These are phyloP conservation scores for Starmerella potacharoeniae DNA, from an alignment of 805 yeast genomes.

Conservation along the genomic window DNA sequence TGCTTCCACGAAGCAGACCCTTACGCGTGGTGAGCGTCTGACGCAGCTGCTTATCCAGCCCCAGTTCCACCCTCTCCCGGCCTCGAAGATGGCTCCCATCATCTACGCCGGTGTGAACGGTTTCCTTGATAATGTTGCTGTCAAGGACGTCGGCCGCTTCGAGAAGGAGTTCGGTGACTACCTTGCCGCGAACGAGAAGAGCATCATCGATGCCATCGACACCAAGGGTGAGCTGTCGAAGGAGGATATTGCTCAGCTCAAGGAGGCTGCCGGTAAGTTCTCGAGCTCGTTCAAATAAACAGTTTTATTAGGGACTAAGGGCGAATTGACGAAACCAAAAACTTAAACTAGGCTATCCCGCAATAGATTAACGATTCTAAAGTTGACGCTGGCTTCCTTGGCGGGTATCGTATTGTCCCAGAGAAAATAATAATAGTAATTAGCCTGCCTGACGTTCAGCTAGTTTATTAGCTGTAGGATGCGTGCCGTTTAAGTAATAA, in stretches of 20 bases:
- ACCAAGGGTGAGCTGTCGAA: slow-evolving; percentile 82
- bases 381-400: neutral
- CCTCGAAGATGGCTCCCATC: slow-evolving; percentile 98
- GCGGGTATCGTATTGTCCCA: too few relatives aligned
- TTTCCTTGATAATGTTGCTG: slow-evolving; percentile 78
- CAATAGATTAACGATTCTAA: slow-evolving; percentile 4
- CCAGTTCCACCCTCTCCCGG: slow-evolving; percentile 93
- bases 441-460: too few relatives aligned
- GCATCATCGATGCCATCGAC: slow-evolving; percentile 71
- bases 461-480: too few relatives aligned
- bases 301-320: neutral
- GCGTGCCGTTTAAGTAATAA: too few relatives aligned
- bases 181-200: slow-evolving; percentile 83
- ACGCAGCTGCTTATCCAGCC: slow-evolving; percentile 97
- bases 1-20: slow-evolving; percentile 98
- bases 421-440: too few relatives aligned
- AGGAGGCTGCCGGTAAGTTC: slow-evolving; percentile 84
- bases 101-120: slow-evolving; percentile 99
- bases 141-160: slow-evolving; percentile 78
- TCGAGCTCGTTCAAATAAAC: slow-evolving; percentile 61
- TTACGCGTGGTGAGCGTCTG: slow-evolving; percentile 99
- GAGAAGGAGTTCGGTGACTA: slow-evolving; percentile 86
- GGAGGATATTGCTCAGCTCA: slow-evolving; percentile 77
- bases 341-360: slow-evolving; percentile 6
- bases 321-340: slow-evolving; percentile 5